phyloP scores from a whole-genome alignment of 2,329 filamentous ascomycete species.

The Pseudogymnoascus sp. region DNA sequence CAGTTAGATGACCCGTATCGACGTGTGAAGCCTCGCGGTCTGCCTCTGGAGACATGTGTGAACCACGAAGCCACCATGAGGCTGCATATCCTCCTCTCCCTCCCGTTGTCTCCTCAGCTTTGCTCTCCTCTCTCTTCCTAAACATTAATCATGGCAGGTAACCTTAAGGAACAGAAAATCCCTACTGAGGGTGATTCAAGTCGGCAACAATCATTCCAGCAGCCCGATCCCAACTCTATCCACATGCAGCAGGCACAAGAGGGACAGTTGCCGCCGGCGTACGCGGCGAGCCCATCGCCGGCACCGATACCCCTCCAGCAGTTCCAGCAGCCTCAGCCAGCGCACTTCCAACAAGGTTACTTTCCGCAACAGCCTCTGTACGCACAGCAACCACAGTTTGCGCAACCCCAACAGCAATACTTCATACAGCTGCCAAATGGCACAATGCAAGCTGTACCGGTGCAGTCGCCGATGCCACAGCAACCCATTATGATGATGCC shows the following conservation, averaged over 20 bases:
- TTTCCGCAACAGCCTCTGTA: not conserved
- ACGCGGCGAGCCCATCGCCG: not conserved
- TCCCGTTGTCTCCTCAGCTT: not conserved
- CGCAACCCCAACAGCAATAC: not conserved
- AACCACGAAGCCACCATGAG: not conserved
- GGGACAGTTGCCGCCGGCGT: not conserved
- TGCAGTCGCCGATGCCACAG: not conserved
- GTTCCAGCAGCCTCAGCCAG: not conserved
- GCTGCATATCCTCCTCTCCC: not conserved
- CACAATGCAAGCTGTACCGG: not conserved
- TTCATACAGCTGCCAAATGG: slow-evolving; percentile 2
- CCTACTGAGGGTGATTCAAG: not conserved
- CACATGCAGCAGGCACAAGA: not conserved
- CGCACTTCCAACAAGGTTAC: not conserved
- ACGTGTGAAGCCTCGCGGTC: not conserved
- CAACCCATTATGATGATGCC: not conserved
- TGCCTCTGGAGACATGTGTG: not conserved
- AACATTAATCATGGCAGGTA: not conserved
- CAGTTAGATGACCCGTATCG: not conserved
- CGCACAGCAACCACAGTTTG: not conserved
- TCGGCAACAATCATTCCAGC: not conserved
- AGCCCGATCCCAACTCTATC: not conserved
- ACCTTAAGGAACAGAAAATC: not conserved
- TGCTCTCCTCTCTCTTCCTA: not conserved
- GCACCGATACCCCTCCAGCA: not conserved